phyloP scores from a whole-genome alignment of 768 basidiomycete genomes.

The Sutorius australiensis region DNA sequence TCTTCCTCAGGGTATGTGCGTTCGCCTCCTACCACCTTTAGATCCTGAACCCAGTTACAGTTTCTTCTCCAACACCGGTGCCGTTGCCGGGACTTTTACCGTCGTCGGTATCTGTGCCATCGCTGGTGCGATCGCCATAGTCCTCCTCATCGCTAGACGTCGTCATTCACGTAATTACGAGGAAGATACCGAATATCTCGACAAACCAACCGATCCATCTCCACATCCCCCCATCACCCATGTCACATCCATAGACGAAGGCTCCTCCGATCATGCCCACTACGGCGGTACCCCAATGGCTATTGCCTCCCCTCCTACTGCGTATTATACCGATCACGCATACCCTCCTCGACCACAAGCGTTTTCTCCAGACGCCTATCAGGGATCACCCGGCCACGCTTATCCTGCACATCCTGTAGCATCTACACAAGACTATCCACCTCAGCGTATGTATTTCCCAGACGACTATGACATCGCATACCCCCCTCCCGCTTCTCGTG shows the following conservation, averaged over 20 bases:
- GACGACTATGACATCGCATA: conserved; percentile 24
- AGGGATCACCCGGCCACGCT: neutral
- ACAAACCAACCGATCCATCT: conserved; percentile 14
- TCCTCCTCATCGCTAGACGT: conserved; percentile 29
- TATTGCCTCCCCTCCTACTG: conserved; percentile 11
- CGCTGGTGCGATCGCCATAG: conserved; percentile 29
- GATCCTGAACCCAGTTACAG: conserved; percentile 21
- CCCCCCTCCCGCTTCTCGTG: conserved; percentile 17
- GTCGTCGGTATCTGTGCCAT: conserved; percentile 37
- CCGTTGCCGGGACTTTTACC: conserved; percentile 45
- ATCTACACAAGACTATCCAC: conserved; percentile 13
- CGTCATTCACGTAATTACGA: conserved; percentile 23
- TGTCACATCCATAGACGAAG: conserved; percentile 11
- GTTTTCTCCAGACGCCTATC: conserved; percentile 6
- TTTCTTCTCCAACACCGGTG: conserved; percentile 46
- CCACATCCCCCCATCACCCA: conserved; percentile 12
- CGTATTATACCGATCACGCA: conserved; percentile 24
- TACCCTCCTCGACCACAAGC: conserved; percentile 11
- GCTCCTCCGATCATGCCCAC: conserved; percentile 22
- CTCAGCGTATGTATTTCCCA: conserved; percentile 25
- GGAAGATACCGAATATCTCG: conserved; percentile 30
- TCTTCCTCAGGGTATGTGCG: conserved; percentile 22
- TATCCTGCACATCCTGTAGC: neutral
- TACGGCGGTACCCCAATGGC: conserved; percentile 19
- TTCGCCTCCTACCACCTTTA: neutral